Evolutionary conservation across 345 rosid species (phyloP).

Genomic region (Camelina sativa): DNA sequence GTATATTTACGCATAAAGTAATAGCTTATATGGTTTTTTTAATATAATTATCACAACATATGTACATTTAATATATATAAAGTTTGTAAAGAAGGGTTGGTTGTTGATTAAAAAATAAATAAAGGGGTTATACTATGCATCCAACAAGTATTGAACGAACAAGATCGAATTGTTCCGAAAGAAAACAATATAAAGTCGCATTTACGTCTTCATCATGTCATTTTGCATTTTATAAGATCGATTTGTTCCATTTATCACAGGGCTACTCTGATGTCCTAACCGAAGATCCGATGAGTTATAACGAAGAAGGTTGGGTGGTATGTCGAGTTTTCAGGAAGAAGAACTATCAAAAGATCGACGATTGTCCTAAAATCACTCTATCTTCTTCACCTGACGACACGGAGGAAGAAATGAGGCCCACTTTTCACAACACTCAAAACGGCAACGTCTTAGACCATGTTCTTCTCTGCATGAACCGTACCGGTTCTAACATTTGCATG

Average conservation of each 20-base stretch:
- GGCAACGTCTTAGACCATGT: conserved; percentile 68
- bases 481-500: conserved; percentile 47
- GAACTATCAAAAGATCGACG: conserved; percentile 82
- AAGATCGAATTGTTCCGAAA: background rate
- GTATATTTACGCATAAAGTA: background rate
- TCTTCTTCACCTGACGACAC: conserved; percentile 51
- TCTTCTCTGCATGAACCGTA: conserved; percentile 70
- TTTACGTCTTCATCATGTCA: background rate
- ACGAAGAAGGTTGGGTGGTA: conserved; percentile 98
- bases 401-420: conserved; percentile 42
- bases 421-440: conserved; percentile 42
- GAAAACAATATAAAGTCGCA: background rate
- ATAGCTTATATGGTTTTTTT: no score
- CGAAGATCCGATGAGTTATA: conserved; percentile 50
- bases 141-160: background rate
- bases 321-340: conserved; percentile 94
- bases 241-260: conserved; percentile 20
- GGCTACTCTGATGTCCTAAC: conserved; percentile 21
- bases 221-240: background rate
- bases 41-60: background rate
- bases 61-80: background rate
- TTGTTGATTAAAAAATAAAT: no score
- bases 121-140: no score
- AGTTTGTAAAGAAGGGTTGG: background rate
- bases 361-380: conserved; percentile 64